These are phyloP conservation scores for Gaeumannomyces sp. DNA, from an alignment of 2,329 filamentous ascomycete genomes.

Conservation along the genomic window DNA sequence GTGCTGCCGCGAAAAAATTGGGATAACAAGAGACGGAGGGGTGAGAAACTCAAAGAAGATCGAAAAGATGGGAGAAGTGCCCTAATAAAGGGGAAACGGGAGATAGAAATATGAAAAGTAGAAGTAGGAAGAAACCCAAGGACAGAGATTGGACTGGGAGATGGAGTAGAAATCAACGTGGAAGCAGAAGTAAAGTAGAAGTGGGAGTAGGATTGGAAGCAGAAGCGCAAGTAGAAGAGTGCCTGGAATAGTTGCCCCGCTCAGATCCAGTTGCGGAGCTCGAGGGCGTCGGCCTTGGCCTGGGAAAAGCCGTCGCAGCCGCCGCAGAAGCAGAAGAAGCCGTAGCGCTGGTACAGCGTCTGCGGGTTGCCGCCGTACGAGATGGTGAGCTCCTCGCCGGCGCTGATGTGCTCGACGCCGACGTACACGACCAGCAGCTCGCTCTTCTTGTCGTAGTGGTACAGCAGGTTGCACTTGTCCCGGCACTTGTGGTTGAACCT, in stretches of 20 bases:
- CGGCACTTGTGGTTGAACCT: slow-evolving; percentile 55
- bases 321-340: slow-evolving; percentile 19
- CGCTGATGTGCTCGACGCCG: slow-evolving; percentile 9
- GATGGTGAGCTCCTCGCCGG: slow-evolving; percentile 19
- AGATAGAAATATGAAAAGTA: no score
- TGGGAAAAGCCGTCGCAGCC: slow-evolving; percentile 14
- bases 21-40: no score
- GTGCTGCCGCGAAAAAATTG: no score
- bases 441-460: slow-evolving; percentile 29
- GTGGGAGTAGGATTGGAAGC: not conserved
- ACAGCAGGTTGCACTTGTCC: slow-evolving; percentile 36
- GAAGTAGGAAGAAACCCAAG: no score
- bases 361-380: slow-evolving; percentile 18
- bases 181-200: not conserved
- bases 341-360: slow-evolving; percentile 16
- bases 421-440: slow-evolving; percentile 36
- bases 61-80: no score
- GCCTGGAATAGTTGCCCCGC: no score
- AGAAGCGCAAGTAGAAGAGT: not conserved
- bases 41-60: no score
- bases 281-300: slow-evolving; percentile 9
- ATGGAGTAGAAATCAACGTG: no score
- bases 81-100: no score
- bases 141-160: no score
- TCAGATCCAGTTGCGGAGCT: slow-evolving; percentile 10